Conservation (phyloP, 1,139 yeast species). For the Taiozyma onychis region DNA sequence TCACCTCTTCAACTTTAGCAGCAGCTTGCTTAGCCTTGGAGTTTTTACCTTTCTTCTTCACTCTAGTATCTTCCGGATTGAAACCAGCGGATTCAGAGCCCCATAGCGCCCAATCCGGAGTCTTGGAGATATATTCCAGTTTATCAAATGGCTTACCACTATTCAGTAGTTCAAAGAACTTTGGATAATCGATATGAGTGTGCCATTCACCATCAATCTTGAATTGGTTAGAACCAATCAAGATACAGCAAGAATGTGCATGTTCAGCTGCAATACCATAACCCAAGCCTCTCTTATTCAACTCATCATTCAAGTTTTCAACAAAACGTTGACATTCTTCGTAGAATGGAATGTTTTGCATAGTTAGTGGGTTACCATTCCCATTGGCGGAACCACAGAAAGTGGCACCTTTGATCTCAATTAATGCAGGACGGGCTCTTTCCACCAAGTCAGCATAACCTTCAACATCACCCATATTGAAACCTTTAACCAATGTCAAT, state of each 20-base stretch:
- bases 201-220: constrained; percentile 71
- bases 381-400: constrained; percentile 82
- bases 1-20: not conserved
- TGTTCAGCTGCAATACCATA: constrained; percentile 93
- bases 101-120: constrained; percentile 90
- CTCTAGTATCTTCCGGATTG: constrained; percentile 76
- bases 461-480: constrained; percentile 74
- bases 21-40: not conserved
- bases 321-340: constrained; percentile 85
- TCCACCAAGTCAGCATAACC: constrained; percentile 90
- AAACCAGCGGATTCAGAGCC: constrained; percentile 86
- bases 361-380: constrained; percentile 83
- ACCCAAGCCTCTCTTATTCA: constrained; percentile 55
- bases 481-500: constrained; percentile 85
- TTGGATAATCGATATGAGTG: constrained; percentile 82
- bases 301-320: constrained; percentile 49
- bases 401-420: constrained; percentile 92
- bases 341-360: constrained; percentile 93
- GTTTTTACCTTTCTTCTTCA: constrained; percentile 47
- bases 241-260: constrained; percentile 90
- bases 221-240: constrained; percentile 74
- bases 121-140: constrained; percentile 72
- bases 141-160: constrained; percentile 65
- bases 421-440: constrained; percentile 78
- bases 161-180: constrained; percentile 65